phyloP scores from a whole-genome alignment of 2,329 filamentous ascomycete genomes.

The Plenodomus tracheiphilus region DNA sequence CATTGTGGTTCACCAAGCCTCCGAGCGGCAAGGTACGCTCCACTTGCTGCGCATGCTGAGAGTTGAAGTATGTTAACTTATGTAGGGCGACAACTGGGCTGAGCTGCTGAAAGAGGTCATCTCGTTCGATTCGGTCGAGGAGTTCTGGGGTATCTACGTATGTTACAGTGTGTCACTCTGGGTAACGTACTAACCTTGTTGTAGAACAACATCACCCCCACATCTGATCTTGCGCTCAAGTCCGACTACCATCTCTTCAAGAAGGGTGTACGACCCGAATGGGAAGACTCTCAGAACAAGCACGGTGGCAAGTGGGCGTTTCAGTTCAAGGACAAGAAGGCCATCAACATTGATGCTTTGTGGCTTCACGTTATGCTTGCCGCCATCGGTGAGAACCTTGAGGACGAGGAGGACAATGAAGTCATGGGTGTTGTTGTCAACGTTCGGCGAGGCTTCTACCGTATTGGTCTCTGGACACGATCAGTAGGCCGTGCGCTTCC shows the following conservation, averaged over 20 bases:
- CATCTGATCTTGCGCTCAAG: slow-evolving; percentile 93
- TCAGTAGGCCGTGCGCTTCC: slow-evolving; percentile 85
- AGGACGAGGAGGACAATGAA: slow-evolving; percentile 91
- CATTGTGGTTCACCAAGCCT: slow-evolving; percentile 98
- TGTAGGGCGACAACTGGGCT: slow-evolving; percentile 95
- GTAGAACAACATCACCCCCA: slow-evolving; percentile 97
- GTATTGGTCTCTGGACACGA: slow-evolving; percentile 95
- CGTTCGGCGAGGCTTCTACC: slow-evolving; percentile 96
- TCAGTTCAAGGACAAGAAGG: slow-evolving; percentile 94
- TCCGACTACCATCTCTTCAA: slow-evolving; percentile 99
- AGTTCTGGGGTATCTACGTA: slow-evolving; percentile 99
- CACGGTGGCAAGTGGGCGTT: slow-evolving; percentile 99
- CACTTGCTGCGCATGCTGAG: not conserved
- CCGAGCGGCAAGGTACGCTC: slow-evolving; percentile 82
- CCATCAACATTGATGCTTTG: slow-evolving; percentile 86
- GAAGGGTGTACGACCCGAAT: slow-evolving; percentile 92
- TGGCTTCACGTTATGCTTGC: slow-evolving; percentile 98
- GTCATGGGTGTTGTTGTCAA: slow-evolving; percentile 99
- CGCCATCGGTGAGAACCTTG: slow-evolving; percentile 95
- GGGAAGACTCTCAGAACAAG: slow-evolving; percentile 99
- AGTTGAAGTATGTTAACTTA: slow-evolving; percentile 13
- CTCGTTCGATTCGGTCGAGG: slow-evolving; percentile 96
- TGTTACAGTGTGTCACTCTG: slow-evolving; percentile 45
- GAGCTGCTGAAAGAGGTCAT: slow-evolving; percentile 98
- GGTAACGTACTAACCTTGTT: slow-evolving; percentile 13